phyloP scores from a whole-genome alignment of 106 monocot species.

The Dendrobium nobile region DNA sequence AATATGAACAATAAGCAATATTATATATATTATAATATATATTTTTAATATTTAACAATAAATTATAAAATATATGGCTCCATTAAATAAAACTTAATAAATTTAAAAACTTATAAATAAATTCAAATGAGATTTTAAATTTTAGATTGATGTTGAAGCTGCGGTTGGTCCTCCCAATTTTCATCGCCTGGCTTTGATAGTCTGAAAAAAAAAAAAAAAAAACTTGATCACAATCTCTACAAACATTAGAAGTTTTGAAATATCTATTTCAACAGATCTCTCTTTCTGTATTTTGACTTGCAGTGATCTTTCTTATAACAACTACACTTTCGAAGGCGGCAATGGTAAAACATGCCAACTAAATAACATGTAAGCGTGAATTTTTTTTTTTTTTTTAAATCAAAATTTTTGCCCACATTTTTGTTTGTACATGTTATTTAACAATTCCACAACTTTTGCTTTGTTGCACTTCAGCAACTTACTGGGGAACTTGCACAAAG shows the following conservation, averaged over 20 bases:
- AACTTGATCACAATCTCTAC: neutral
- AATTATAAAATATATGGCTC: too few relatives aligned
- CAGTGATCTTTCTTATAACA: slow-evolving; percentile 29
- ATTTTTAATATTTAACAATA: too few relatives aligned
- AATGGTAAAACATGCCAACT: slow-evolving; percentile 12
- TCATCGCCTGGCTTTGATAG: too few relatives aligned
- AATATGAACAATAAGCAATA: too few relatives aligned
- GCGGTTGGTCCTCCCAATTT: too few relatives aligned
- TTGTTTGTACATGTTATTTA: neutral
- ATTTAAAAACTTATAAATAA: too few relatives aligned
- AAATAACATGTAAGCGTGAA: slow-evolving; percentile 10
- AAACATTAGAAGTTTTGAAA: neutral
- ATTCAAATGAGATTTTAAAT: too few relatives aligned
- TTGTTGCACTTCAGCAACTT: slow-evolving; percentile 1
- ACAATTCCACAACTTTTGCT: neutral
- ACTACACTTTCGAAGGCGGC: slow-evolving; percentile 9
- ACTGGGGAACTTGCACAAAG: neutral
- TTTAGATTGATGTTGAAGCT: too few relatives aligned
- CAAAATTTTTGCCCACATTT: neutral
- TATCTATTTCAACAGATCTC: neutral
- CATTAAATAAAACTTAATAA: too few relatives aligned
- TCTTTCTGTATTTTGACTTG: neutral
- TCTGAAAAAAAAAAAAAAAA: too few relatives aligned
- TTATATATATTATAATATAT: too few relatives aligned
- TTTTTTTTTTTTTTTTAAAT: neutral